Base-by-base conservation (phyloP, 257 asterid genomes). In the Ilex asprella region DNA sequence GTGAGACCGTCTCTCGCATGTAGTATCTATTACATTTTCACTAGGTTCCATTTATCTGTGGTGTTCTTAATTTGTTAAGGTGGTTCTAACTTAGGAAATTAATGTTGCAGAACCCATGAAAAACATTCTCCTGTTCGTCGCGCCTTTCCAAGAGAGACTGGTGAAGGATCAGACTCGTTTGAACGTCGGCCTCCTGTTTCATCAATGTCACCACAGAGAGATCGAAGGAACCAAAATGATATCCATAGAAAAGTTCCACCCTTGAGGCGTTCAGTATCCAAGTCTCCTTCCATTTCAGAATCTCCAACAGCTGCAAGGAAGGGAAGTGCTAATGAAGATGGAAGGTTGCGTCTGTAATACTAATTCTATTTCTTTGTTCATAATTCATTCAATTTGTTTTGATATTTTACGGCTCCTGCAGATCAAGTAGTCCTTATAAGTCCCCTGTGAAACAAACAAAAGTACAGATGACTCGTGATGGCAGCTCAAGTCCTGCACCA, bases 141-240 rank as follows among this genome's bases (percentile, higher is more conserved):
- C 57, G 70, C 80, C 59, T 76, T 86, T 68, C 83, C 87, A 10
- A 54, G 60, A 41, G 79, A 56, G 49, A 75, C 56, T 32, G 72
- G 43, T 60, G 75, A 55, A 73, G 79, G 69, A 79, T 58, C 68
- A 46, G 70, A 64, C 59, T 65, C 76, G 31, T 53, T 41, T 41
- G 93, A 82, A 27, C 66, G 58, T 15, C 74, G 75, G 64, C 76
- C 81, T n/a, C 65, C 73, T 70, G 77, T 72, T 50, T 74, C 85
- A 60, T 59, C 78, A 73, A 76, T 89, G 76, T 84, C 92, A 58
- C 87, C 91, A 0, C 94, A 63, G 73, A 82, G 88, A 76, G 92
- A 77, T 59, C 35, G 63, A 35, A 67, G 73, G 74, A 79, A 67
- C 55, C 78, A n/a, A 59, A 70, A 76, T 67, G 74, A 70, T 68